phyloP scores from a whole-genome alignment of 2,329 filamentous ascomycete species.

The Colletotrichum cordylinicola region DNA sequence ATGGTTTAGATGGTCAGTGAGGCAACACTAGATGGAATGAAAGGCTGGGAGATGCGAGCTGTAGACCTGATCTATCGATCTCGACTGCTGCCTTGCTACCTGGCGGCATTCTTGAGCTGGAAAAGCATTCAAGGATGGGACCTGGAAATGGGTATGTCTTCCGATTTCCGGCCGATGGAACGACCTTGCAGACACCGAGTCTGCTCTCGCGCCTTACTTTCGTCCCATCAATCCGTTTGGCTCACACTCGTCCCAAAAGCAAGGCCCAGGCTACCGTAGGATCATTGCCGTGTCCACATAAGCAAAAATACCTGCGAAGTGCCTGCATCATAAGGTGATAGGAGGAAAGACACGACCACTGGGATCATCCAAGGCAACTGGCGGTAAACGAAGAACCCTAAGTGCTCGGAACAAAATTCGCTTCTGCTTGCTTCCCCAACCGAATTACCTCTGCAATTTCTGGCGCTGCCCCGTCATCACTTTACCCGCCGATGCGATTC shows the following conservation, averaged over 20 bases:
- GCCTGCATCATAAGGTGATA: neutral
- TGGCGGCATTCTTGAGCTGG: neutral
- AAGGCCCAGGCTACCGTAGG: neutral
- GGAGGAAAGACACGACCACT: neutral
- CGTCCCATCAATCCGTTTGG: conserved; percentile 7
- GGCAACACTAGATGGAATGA: neutral
- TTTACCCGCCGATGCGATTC: neutral
- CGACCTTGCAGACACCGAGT: neutral
- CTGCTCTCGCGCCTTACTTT: neutral
- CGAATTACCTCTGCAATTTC: neutral
- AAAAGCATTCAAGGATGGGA: neutral
- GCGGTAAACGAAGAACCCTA: neutral
- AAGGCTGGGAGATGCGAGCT: neutral
- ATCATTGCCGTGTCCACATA: neutral
- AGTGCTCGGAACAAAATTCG: neutral
- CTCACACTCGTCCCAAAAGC: neutral
- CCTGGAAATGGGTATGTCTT: neutral
- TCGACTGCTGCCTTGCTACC: neutral
- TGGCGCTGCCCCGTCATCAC: neutral
- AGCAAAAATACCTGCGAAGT: neutral
- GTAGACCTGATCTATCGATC: neutral
- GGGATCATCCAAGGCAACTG: neutral
- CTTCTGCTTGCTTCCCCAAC: neutral
- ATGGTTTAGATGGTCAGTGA: neutral
- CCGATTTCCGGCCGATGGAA: conserved; percentile 11